These are phyloP conservation scores for Paecilomyces niveus DNA, from an alignment of 2,329 filamentous ascomycete species.

Conservation along the genomic window DNA sequence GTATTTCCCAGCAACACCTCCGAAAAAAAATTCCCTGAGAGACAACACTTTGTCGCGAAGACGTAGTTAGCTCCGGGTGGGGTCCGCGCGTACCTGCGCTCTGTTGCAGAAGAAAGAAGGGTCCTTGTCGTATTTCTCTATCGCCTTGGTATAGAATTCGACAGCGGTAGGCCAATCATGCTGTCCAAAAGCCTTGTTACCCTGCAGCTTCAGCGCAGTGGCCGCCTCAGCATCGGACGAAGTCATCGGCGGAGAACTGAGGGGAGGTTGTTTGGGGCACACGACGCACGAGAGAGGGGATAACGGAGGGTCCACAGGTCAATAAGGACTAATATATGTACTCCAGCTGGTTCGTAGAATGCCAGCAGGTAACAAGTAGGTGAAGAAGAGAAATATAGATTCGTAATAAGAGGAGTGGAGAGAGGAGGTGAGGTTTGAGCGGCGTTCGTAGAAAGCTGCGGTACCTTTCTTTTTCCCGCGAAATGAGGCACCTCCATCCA, in stretches of 20 bases:
- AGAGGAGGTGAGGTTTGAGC: not conserved
- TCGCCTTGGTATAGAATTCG: slow-evolving; percentile 79
- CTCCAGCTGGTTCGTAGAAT: not conserved
- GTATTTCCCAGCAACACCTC: slow-evolving; percentile 1
- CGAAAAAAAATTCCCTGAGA: not conserved
- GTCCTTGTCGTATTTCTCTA: slow-evolving; percentile 73
- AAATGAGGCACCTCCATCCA: no score
- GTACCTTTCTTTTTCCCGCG: slow-evolving; percentile 8
- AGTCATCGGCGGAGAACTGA: slow-evolving; percentile 24
- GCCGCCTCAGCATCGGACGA: slow-evolving; percentile 57
- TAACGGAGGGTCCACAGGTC: slow-evolving; percentile 1
- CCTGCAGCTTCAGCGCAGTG: slow-evolving; percentile 79
- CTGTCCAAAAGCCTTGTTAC: slow-evolving; percentile 83
- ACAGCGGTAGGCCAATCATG: slow-evolving; percentile 82
- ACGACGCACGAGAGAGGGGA: slow-evolving; percentile 5
- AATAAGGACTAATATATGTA: not conserved
- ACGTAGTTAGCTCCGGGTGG: slow-evolving; percentile 12
- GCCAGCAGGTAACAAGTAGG: not conserved
- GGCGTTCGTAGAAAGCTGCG: not conserved
- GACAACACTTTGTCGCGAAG: slow-evolving; percentile 32
- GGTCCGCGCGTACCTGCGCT: slow-evolving; percentile 63
- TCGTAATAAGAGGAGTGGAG: not conserved
- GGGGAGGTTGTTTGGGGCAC: not conserved
- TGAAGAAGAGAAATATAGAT: not conserved
- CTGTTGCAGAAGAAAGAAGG: slow-evolving; percentile 91